A percentile compares a stretch with the other conserved stretches of the same genome.
These are phyloP conservation scores for Otatea glauca DNA, from an alignment of 176 grass and related monocot genomes.

Conservation along the genomic window DNA sequence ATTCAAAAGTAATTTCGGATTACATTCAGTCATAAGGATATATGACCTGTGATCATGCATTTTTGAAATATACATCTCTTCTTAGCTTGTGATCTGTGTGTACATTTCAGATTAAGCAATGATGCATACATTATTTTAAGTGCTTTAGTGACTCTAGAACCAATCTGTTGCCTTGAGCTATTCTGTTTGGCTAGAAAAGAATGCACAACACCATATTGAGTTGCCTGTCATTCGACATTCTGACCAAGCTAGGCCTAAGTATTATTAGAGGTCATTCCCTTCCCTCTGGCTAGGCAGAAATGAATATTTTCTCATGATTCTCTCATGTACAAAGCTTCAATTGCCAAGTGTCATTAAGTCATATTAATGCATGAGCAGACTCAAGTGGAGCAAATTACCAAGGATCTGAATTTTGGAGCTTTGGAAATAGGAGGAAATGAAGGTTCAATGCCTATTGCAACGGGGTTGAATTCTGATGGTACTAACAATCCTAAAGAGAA, in stretches of 20 bases:
- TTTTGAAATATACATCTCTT: background rate
- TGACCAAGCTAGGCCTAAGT: background rate
- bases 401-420: slow-evolving; percentile 58
- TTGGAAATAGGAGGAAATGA: slow-evolving; percentile 48
- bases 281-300: slow-evolving; percentile 21
- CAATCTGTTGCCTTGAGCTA: background rate
- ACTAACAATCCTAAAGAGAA: slow-evolving; percentile 51
- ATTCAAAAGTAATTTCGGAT: no score
- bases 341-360: slow-evolving; percentile 79
- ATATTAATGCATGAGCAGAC: no score
- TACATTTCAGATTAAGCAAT: slow-evolving; percentile 25
- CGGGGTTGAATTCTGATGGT: slow-evolving; percentile 47
- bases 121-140: slow-evolving; percentile 22
- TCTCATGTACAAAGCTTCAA: slow-evolving; percentile 70
- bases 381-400: no score
- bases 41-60: no score
- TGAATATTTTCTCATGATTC: slow-evolving; percentile 52
- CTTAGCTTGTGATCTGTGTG: background rate
- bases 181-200: slow-evolving; percentile 21
- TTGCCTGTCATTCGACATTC: slow-evolving; percentile 22
- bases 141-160: no score
- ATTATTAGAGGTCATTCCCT: background rate
- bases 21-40: no score
- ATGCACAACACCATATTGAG: background rate
- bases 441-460: slow-evolving; percentile 45